A percentile compares a stretch with the other conserved stretches of the same genome.
Conservation (phyloP, 73 alveolate genomes). For the Tetrahymena thermophila region DNA sequence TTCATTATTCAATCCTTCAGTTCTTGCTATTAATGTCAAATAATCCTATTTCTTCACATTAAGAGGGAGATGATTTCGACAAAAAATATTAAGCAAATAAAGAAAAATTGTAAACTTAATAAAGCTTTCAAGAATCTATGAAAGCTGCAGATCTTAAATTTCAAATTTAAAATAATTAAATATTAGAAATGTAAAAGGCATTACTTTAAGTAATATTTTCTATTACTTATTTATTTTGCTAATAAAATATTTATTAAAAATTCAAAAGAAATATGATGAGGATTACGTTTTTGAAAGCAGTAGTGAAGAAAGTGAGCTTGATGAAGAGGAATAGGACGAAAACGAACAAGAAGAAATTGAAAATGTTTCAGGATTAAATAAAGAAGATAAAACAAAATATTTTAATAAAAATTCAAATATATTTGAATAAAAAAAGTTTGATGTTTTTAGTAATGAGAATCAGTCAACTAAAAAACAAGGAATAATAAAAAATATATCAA, state of each 20-base stretch:
- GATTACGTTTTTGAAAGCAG: neutral
- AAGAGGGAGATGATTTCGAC: neutral
- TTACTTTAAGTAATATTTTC: neutral
- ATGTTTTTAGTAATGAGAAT: neutral
- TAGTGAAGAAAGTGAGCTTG: neutral
- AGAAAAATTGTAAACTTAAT: neutral
- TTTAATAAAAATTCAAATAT: neutral
- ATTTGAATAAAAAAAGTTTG: neutral
- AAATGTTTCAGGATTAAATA: neutral
- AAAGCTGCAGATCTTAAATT: neutral
- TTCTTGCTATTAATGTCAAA: neutral
- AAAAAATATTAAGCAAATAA: neutral
- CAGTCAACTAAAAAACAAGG: neutral
- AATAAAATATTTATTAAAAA: neutral
- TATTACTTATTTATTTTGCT: neutral
- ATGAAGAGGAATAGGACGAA: neutral
- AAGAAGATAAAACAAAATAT: neutral
- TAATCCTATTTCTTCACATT: neutral
- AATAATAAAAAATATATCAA: neutral
- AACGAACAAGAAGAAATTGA: neutral
- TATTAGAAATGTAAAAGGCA: neutral
- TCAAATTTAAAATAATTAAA: neutral
- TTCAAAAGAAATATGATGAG: neutral
- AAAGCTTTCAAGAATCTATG: neutral
- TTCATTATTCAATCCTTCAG: neutral